Percentiles rank a stretch among this genome's conserved stretches.
Conservation (phyloP, 163 green algal genomes). For the Prototheca wickerhamii region DNA sequence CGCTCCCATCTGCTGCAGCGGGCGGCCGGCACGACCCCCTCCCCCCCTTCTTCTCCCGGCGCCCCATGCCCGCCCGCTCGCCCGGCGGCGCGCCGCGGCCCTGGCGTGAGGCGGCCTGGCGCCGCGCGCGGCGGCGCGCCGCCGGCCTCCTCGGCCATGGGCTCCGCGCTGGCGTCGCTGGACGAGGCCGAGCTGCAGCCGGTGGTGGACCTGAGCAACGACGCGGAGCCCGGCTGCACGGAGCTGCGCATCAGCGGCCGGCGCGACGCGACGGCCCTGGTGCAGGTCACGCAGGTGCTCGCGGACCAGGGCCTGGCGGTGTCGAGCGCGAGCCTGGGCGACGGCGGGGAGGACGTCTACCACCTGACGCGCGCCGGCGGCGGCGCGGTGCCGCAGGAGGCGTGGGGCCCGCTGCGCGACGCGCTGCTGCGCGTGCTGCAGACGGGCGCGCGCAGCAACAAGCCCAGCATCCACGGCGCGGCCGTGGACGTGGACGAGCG, state of each 20-base stretch:
- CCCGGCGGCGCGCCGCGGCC: no score
- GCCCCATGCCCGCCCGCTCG: no score
- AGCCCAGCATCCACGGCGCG: conserved; percentile 71
- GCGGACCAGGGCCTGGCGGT: conserved; percentile 38
- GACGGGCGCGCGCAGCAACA: conserved; percentile 6
- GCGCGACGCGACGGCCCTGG: neutral
- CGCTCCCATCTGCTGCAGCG: no score
- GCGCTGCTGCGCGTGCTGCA: conserved; percentile 8
- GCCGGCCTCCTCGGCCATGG: neutral
- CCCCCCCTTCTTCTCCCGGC: no score
- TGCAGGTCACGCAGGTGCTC: conserved; percentile 29
- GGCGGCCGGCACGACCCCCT: no score
- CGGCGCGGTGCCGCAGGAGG: conserved; percentile 32
- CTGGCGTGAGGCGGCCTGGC: no score
- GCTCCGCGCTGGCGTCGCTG: neutral
- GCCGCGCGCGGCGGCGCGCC: no score
- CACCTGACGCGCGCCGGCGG: conserved; percentile 41
- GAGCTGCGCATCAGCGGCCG: conserved; percentile 36
- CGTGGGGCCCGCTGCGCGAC: conserved; percentile 10
- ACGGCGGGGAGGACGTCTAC: conserved; percentile 61
- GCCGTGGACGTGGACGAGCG: conserved; percentile 46
- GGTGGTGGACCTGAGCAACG: conserved; percentile 51
- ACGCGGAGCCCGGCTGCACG: conserved; percentile 42
- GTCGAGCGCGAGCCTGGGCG: conserved; percentile 44
- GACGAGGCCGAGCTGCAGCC: conserved; percentile 13